These are phyloP conservation scores for Marchantia polymorpha DNA, from an alignment of 225 moss, liverwort and hornwort genomes.

Conservation along the genomic window DNA sequence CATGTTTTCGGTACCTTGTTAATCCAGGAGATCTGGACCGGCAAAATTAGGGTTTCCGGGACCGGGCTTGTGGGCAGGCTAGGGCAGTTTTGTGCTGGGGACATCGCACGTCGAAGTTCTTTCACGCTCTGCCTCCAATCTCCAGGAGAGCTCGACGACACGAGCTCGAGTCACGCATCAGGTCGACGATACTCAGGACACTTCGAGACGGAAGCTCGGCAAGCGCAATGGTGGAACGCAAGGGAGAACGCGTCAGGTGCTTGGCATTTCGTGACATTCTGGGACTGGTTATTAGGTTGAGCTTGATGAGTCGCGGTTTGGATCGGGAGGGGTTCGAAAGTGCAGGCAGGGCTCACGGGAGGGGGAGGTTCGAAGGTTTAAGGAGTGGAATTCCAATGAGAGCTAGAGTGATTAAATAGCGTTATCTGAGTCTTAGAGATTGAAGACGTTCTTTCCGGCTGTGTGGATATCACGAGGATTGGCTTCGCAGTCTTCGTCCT, in stretches of 20 bases:
- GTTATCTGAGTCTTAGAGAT: too few relatives aligned
- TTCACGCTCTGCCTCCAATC: constrained; percentile 10
- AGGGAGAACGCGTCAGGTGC: constrained; percentile 78
- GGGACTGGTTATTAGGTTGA: neutral
- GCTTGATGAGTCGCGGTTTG: neutral
- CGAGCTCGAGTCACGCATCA: constrained; percentile 13
- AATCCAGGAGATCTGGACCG: constrained; percentile 20
- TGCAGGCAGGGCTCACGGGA: neutral
- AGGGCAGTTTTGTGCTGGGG: constrained; percentile 21
- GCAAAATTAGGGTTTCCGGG: constrained; percentile 8
- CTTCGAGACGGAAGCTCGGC: neutral
- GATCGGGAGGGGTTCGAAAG: neutral
- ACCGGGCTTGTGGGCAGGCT: neutral
- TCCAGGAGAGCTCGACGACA: neutral
- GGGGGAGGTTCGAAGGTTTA: neutral
- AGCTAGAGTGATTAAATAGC: neutral
- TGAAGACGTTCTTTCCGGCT: neutral
- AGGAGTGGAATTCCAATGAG: neutral
- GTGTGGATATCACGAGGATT: neutral
- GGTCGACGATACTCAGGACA: neutral
- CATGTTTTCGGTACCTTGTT: too few relatives aligned
- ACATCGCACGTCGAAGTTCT: neutral
- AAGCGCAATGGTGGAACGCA: constrained; percentile 59
- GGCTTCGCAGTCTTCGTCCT: neutral
- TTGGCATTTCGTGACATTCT: neutral